Evolutionary conservation across 805 yeast species (phyloP), one percentile per base, ranked within the genome.

Genomic region (Ogataea pignaliae): DNA sequence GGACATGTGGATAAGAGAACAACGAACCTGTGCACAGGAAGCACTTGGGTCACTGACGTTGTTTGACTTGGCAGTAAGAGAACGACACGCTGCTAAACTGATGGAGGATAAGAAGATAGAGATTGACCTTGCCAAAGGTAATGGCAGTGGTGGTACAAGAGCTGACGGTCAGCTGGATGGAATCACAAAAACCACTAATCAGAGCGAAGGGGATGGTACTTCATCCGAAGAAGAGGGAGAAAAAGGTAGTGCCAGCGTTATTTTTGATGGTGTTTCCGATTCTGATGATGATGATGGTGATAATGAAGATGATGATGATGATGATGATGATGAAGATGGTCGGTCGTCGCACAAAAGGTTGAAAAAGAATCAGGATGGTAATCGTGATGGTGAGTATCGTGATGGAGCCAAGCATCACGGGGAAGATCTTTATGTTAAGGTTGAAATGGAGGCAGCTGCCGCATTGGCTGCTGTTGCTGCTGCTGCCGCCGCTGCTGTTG

Each of bases 1-100:
- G 36, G 72, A 68, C n/a, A 60, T 72, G 33, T 75, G 79, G 79
- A 50, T 48, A 2, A 52, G 71, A 10, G 79, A 74, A 45, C 65
- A 70, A 48, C 55, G 76, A 32, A 49, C 57, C 10, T 70, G 75
- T 9, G 75, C 77, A 1, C 70, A 69, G 35, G 74, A 72, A 11
- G 67, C 76, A 0, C 50, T 75, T 10, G 70, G 70, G 2, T 48
- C 55, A 3, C 54, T 69, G 12, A 64, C 74, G 0, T 52, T 74
- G n/a, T 72, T 63, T 50, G 77, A 75, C 41, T 56, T 75, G 47
- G 69, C 69, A 1, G 57, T 66, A 6, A 57, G 75, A 34, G 75
- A 74, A 28, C 59, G 57, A 11, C 69, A 71, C 70, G 61, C 73
- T 3, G 45, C 42, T 17, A 57, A 55, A 42, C 39, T 54, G 37